These are phyloP conservation scores for Kwoniella newhampshirensis DNA, from an alignment of 768 basidiomycete genomes.

Conservation along the genomic window DNA sequence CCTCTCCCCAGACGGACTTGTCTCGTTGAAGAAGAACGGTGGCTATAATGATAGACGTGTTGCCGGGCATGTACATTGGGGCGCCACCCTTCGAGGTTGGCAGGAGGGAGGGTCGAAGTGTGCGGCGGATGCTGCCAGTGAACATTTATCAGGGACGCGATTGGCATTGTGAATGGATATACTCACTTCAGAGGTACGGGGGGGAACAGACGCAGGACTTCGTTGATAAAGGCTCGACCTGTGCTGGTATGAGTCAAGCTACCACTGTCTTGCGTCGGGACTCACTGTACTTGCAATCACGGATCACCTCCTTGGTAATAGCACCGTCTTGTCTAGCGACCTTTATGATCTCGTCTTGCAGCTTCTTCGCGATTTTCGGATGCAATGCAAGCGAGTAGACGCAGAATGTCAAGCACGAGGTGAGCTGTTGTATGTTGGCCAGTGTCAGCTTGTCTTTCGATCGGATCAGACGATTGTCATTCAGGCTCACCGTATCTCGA, in stretches of 20 bases:
- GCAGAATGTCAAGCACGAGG: conserved; percentile 67
- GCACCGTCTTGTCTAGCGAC: conserved; percentile 59
- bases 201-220: conserved; percentile 73
- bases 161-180: neutral
- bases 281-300: conserved; percentile 67
- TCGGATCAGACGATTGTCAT: too few relatives aligned
- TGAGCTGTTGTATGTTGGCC: conserved; percentile 58
- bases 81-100: conserved; percentile 26
- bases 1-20: conserved; percentile 67
- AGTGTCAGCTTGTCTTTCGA: neutral
- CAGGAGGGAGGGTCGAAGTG: conserved; percentile 33
- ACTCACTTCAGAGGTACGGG: conserved; percentile 68
- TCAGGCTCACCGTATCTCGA: conserved; percentile 67
- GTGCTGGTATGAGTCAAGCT: neutral
- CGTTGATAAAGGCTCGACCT: conserved; percentile 64
- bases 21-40: conserved; percentile 69
- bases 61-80: conserved; percentile 45
- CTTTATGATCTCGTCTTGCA: conserved; percentile 65
- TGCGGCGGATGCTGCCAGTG: conserved; percentile 40
- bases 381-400: conserved; percentile 69
- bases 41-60: conserved; percentile 60
- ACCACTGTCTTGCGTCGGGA: conserved; percentile 2
- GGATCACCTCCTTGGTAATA: conserved; percentile 63
- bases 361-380: conserved; percentile 60
- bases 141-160: neutral